Percentiles rank a stretch among this genome's conserved stretches.
These are phyloP conservation scores for Thymus mandschuricus DNA, from an alignment of 257 asterid species.

Conservation along the genomic window DNA sequence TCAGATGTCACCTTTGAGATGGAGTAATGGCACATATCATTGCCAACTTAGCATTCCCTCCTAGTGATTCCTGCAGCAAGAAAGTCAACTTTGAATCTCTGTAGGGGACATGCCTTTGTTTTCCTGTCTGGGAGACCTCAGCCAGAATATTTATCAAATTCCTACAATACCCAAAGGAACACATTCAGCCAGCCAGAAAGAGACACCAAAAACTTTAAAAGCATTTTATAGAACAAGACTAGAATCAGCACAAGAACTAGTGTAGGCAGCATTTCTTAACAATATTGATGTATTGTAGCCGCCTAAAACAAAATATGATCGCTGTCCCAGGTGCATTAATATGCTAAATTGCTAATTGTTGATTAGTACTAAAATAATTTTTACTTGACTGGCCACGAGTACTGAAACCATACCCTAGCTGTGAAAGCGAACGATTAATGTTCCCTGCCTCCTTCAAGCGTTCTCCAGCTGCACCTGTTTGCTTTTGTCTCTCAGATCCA, in stretches of 20 bases:
- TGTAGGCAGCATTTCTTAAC: neutral
- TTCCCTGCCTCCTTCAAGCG: conserved; percentile 99
- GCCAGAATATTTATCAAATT: conserved; percentile 94
- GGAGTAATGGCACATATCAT: conserved; percentile 99
- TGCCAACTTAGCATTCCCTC: conserved; percentile 96
- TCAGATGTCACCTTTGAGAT: conserved; percentile 62
- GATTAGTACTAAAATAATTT: neutral
- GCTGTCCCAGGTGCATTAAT: conserved; percentile 4
- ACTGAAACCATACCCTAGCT: conserved; percentile 74
- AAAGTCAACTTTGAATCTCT: conserved; percentile 98
- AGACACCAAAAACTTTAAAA: neutral
- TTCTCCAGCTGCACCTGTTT: conserved; percentile 99
- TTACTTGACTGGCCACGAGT: neutral
- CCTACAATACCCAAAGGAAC: conserved; percentile 51
- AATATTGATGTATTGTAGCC: neutral
- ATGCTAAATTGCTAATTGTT: neutral
- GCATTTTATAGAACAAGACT: conserved; percentile 3
- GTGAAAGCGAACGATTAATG: conserved; percentile 96
- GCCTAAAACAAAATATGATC: conserved; percentile 10
- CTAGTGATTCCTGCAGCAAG: conserved; percentile 95
- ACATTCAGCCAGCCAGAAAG: conserved; percentile 33
- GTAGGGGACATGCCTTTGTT: conserved; percentile 93
- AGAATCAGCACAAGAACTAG: neutral
- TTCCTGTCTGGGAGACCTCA: conserved; percentile 97
- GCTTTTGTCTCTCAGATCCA: conserved; percentile 99